Percentiles rank a stretch among this genome's conserved stretches.
Conservation (phyloP, 495 filamentous ascomycete species). For the Penicillium steckii region DNA sequence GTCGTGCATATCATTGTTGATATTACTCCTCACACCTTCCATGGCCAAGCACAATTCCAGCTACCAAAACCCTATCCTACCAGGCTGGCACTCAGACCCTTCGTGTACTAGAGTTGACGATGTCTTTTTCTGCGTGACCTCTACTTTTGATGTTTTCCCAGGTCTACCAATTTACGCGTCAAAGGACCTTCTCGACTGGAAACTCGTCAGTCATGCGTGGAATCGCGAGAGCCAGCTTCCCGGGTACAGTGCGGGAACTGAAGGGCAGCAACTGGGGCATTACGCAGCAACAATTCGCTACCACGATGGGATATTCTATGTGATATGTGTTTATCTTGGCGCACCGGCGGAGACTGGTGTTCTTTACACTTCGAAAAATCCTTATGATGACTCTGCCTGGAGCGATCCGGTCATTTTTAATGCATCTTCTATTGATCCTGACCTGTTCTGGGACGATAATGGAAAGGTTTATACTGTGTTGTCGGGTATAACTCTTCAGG, state of each 20-base stretch:
- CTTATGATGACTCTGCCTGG: conserved; percentile 17
- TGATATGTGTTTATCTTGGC: conserved; percentile 1
- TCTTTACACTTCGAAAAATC: conserved; percentile 17
- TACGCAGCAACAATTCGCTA: conserved; percentile 26
- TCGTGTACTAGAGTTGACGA: conserved; percentile 22
- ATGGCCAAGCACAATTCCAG: neutral
- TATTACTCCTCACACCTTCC: neutral
- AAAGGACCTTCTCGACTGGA: conserved; percentile 24
- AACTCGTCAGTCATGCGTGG: conserved; percentile 21
- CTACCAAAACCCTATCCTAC: conserved; percentile 20
- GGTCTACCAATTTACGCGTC: conserved; percentile 27
- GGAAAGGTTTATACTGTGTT: conserved; percentile 8
- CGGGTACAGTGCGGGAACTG: conserved; percentile 9
- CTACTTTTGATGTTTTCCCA: conserved; percentile 21
- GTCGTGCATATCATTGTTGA: neutral
- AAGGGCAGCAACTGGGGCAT: conserved; percentile 17
- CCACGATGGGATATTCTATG: conserved; percentile 21
- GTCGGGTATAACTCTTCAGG: neutral
- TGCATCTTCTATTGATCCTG: conserved; percentile 18
- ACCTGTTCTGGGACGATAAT: conserved; percentile 29
- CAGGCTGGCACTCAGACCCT: conserved; percentile 29
- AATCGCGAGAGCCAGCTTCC: conserved; percentile 8
- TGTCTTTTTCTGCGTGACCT: conserved; percentile 22
- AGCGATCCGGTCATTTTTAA: conserved; percentile 18
- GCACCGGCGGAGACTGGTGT: conserved; percentile 1